Evolutionary conservation across 192 early-diverging fungal genomes (phyloP).

Genomic region (Mortierella claussenii): DNA sequence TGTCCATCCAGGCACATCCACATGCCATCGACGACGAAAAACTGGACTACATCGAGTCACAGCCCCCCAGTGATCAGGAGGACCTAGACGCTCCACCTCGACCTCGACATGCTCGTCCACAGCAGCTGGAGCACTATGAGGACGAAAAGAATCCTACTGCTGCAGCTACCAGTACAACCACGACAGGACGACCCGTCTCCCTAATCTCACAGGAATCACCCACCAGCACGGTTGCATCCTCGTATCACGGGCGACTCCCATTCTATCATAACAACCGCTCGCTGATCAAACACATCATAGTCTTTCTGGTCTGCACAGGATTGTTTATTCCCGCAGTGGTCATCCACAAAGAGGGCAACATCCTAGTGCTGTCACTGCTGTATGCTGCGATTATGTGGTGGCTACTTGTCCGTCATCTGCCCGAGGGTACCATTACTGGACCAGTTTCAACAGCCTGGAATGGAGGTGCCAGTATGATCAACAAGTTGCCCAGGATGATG

Average conservation of each 20-base stretch:
- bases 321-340: conserved; percentile 44
- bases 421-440: conserved; percentile 18
- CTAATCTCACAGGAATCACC: too few relatives aligned
- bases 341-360: conserved; percentile 41
- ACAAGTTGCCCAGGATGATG: conserved; percentile 9
- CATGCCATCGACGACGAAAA: conserved; percentile 27
- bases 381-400: conserved; percentile 43
- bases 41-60: too few relatives aligned
- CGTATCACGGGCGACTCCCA: conserved; percentile 35
- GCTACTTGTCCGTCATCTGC: conserved; percentile 17
- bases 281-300: conserved; percentile 16
- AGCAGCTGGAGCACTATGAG: too few relatives aligned
- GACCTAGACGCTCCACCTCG: conserved; percentile 20
- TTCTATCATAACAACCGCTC: conserved; percentile 25
- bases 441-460: conserved; percentile 26
- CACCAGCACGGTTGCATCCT: too few relatives aligned
- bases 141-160: too few relatives aligned
- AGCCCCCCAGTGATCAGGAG: conserved; percentile 2
- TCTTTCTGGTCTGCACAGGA: conserved; percentile 37
- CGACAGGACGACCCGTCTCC: too few relatives aligned
- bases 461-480: conserved; percentile 12
- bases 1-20: conserved; percentile 8
- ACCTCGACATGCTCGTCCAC: too few relatives aligned
- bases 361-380: conserved; percentile 40
- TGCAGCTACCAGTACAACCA: too few relatives aligned